Conservation (phyloP, 1,284 basidiomycete genomes). For the Grifola frondosa region DNA sequence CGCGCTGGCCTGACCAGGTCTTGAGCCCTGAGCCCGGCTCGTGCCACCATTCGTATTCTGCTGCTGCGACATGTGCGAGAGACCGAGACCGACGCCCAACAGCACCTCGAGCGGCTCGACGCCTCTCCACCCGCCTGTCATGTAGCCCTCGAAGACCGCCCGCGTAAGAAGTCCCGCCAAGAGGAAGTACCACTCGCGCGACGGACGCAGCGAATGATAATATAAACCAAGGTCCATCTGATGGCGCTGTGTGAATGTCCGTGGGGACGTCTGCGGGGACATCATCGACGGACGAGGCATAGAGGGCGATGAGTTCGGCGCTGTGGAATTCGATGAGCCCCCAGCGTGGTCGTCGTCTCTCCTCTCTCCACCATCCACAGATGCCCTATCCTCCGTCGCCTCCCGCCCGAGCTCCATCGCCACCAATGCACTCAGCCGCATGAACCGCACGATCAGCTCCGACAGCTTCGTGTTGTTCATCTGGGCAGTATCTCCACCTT, state of each 20-base stretch:
- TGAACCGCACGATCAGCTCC: slow-evolving; percentile 68
- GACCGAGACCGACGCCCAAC: slow-evolving; percentile 69
- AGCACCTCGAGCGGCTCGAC: slow-evolving; percentile 68
- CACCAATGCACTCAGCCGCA: slow-evolving; percentile 72
- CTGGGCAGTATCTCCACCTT: slow-evolving; percentile 28
- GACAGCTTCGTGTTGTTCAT: slow-evolving; percentile 63
- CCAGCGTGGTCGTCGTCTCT: slow-evolving; percentile 23
- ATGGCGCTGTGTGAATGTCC: slow-evolving; percentile 23
- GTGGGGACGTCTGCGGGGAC: slow-evolving; percentile 27
- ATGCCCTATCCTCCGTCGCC: slow-evolving; percentile 35
- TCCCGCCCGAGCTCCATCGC: slow-evolving; percentile 72
- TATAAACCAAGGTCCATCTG: slow-evolving; percentile 30
- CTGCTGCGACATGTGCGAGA: slow-evolving; percentile 18
- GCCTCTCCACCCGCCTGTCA: slow-evolving; percentile 76
- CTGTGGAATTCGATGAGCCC: slow-evolving; percentile 1
- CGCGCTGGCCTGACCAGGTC: slow-evolving; percentile 11
- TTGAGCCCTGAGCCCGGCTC: slow-evolving; percentile 8
- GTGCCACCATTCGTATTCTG: slow-evolving; percentile 5
- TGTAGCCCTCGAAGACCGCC: slow-evolving; percentile 78
- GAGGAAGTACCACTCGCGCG: slow-evolving; percentile 78
- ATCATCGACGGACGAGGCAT: slow-evolving; percentile 13
- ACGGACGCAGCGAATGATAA: slow-evolving; percentile 57
- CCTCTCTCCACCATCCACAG: slow-evolving; percentile 37
- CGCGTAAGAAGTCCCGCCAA: slow-evolving; percentile 73
- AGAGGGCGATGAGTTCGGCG: slow-evolving; percentile 5